phyloP scores from a whole-genome alignment of 768 basidiomycete species.

The Hygrophorus russula region DNA sequence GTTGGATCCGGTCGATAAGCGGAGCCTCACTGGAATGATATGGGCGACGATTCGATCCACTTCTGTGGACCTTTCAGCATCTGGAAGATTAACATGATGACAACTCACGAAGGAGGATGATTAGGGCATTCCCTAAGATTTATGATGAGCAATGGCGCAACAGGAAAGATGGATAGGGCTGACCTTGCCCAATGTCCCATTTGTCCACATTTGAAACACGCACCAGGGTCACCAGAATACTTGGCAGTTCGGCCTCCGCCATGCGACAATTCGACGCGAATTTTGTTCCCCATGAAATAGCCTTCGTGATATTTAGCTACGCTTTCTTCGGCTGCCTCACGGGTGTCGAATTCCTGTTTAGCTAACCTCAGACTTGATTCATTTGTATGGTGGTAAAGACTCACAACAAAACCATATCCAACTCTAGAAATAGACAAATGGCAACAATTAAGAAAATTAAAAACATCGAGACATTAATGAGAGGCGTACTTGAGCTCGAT shows the following conservation, averaged over 20 bases:
- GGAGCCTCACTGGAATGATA: constrained; percentile 32
- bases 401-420: constrained; percentile 85
- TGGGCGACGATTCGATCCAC: constrained; percentile 29
- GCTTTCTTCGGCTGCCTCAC: constrained; percentile 76
- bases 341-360: constrained; percentile 68
- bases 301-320: constrained; percentile 85
- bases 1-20: constrained; percentile 48
- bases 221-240: constrained; percentile 75
- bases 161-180: constrained; percentile 12
- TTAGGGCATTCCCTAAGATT: constrained; percentile 60
- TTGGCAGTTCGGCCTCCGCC: constrained; percentile 76
- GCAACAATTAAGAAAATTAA: constrained; percentile 9
- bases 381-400: constrained; percentile 16
- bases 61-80: constrained; percentile 4
- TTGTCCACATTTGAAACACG: constrained; percentile 82
- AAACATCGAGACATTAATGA: neutral
- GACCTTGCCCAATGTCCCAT: constrained; percentile 87
- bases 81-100: constrained; percentile 14
- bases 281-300: constrained; percentile 87
- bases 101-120: constrained; percentile 27
- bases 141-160: neutral
- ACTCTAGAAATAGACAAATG: constrained; percentile 32
- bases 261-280: constrained; percentile 78
- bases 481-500: constrained; percentile 73
- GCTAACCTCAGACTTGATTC: constrained; percentile 6